A percentile compares a stretch with the other conserved stretches of the same genome.
phyloP scores from a whole-genome alignment of 1,139 yeast genomes.

The Suhomyces coccinellae region DNA sequence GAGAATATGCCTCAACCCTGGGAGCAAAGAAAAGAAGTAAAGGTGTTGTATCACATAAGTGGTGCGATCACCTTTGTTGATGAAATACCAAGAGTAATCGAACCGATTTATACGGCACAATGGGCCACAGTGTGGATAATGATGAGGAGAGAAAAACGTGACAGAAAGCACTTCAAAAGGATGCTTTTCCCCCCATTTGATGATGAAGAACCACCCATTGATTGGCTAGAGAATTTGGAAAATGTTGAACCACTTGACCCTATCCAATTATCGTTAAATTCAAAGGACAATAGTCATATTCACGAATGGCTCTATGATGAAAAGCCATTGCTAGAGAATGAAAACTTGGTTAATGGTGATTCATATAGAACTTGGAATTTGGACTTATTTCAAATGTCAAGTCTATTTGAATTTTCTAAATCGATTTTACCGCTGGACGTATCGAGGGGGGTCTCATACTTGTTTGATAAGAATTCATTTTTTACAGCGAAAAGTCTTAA shows the following conservation, averaged over 20 bases:
- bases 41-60: constrained; percentile 82
- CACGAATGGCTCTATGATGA: constrained; percentile 81
- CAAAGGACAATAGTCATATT: constrained; percentile 57
- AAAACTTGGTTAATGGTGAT: constrained; percentile 62
- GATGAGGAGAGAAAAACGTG: constrained; percentile 94
- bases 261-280: constrained; percentile 63
- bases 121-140: constrained; percentile 94
- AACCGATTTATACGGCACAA: constrained; percentile 88
- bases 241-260: constrained; percentile 72
- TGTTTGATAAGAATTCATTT: constrained; percentile 76
- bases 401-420: constrained; percentile 62
- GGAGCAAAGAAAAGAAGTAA: constrained; percentile 86
- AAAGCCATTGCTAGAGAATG: constrained; percentile 66
- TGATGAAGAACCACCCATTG: constrained; percentile 93
- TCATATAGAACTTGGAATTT: constrained; percentile 76
- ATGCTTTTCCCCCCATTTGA: constrained; percentile 95
- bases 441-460: constrained; percentile 49
- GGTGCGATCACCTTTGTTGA: constrained; percentile 97
- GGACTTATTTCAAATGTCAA: constrained; percentile 60
- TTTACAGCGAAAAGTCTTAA: constrained; percentile 90
- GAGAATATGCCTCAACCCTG: constrained; percentile 99
- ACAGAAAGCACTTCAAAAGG: constrained; percentile 83
- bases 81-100: constrained; percentile 88
- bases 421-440: constrained; percentile 63
- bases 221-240: constrained; percentile 77